Percentiles rank a stretch among this genome's conserved stretches.
Evolutionary conservation across 148 eudicot genomes (phyloP).

Genomic region (Vaccinium darrowii): DNA sequence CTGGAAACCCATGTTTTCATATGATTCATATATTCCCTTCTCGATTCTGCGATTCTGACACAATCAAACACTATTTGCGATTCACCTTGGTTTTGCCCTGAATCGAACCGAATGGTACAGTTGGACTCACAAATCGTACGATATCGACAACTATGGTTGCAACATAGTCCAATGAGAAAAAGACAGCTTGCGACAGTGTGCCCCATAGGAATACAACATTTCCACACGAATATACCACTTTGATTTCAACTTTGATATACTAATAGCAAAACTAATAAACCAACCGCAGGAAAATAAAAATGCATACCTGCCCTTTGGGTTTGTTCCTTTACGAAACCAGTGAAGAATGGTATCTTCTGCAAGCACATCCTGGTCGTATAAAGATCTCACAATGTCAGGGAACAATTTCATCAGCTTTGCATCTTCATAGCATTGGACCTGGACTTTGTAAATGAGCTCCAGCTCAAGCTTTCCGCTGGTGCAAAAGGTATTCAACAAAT

Average conservation of each 20-base stretch:
- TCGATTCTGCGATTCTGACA: no score
- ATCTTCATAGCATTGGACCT: slow-evolving; percentile 95
- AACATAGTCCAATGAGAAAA: background rate
- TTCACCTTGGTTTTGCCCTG: no score
- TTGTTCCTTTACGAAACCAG: slow-evolving; percentile 94
- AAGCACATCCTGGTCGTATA: slow-evolving; percentile 93
- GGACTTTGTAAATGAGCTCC: slow-evolving; percentile 90
- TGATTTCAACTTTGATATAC: background rate
- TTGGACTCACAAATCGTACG: no score
- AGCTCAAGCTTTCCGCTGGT: slow-evolving; percentile 87
- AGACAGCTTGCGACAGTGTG: background rate
- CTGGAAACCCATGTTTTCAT: no score
- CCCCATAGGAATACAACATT: background rate
- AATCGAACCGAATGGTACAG: no score
- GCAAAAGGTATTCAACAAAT: slow-evolving; percentile 81
- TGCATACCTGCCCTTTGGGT: slow-evolving; percentile 87
- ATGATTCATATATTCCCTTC: no score
- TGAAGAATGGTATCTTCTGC: slow-evolving; percentile 95
- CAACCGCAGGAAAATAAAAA: background rate
- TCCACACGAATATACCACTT: background rate
- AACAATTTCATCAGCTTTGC: slow-evolving; percentile 93
- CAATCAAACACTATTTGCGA: no score
- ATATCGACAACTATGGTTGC: background rate
- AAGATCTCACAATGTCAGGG: slow-evolving; percentile 89
- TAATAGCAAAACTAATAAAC: background rate